Evolutionary conservation across 108 stramenopile species (phyloP), one percentile per base, ranked within the genome.

Genomic region (Thalassiosira profunda): DNA sequence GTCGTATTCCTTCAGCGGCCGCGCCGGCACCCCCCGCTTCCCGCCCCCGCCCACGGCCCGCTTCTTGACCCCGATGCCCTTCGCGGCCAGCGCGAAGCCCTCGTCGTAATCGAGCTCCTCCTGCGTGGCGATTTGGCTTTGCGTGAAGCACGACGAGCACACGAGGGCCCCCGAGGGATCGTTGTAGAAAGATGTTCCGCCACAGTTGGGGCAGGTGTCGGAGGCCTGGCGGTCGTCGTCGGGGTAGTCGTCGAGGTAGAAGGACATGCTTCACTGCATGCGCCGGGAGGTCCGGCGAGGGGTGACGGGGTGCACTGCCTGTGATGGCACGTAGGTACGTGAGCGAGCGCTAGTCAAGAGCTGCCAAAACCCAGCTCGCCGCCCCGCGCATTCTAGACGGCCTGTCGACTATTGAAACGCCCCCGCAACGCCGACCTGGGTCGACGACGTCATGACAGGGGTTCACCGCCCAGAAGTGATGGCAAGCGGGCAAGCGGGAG

Each of bases 181-280:
- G 14, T 74, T 25, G 76, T 92, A 92, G 35, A 76, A 87, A 9
- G 72, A 58, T 5, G 77, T 77, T n/a, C 82, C 76, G 0, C 83
- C 84, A 61, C 90, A 92, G 72, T 83, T 83, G 35, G 75, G 76
- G 58, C 91, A 92, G 18, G 74, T 63, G 62, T 89, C 81, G n/a
- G 46, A 26, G 10, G 41, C 9, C 31, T 11, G 15, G 12, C 45
- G 21, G 20, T 64, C 60, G 46, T 70, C 73, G 18, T 59, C 65
- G 11, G 44, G 54, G 35, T 70, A 51, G 52, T 70, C 68, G 53
- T 76, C 69, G 14, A 70, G 60, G 41, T 76, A 76, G 42, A 70
- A 76, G 33, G 76, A 76, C 76, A 76, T 76, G 14, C 4, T 34
- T 31, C 18, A 51, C 18, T 5, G 21, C n/a, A n/a, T n/a, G n/a